Evolutionary conservation across 169 alveolate species (phyloP).

Genomic region (Babesia bigemina): DNA sequence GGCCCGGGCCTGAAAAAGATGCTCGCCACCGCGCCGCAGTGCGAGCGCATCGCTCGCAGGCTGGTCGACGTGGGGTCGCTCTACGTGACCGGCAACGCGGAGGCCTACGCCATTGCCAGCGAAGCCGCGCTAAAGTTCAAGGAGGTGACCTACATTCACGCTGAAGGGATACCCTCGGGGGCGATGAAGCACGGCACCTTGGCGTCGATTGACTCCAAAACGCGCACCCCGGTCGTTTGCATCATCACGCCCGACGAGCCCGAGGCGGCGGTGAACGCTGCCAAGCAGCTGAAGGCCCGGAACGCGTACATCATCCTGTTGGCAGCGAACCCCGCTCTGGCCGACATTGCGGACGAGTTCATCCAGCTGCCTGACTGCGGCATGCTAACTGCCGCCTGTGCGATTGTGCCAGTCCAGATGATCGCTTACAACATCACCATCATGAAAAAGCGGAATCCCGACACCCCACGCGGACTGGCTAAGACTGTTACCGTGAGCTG

Average conservation of each 20-base stretch:
- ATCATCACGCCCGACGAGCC: constrained; percentile 88
- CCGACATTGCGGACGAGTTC: constrained; percentile 81
- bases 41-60: constrained; percentile 25
- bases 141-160: constrained; percentile 93
- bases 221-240: constrained; percentile 86
- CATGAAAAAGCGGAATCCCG: constrained; percentile 80
- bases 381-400: constrained; percentile 82
- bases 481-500: constrained; percentile 80
- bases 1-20: constrained; percentile 51
- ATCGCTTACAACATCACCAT: constrained; percentile 83
- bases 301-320: constrained; percentile 91
- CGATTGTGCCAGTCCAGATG: constrained; percentile 84
- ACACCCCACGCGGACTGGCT: constrained; percentile 86
- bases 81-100: constrained; percentile 87
- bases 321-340: constrained; percentile 83
- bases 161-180: constrained; percentile 95
- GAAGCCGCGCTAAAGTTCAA: constrained; percentile 97
- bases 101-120: constrained; percentile 91
- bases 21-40: constrained; percentile 20
- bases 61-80: constrained; percentile 43
- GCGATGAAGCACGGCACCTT: constrained; percentile 95
- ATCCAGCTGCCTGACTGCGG: constrained; percentile 81
- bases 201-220: constrained; percentile 88
- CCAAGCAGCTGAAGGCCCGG: constrained; percentile 91
- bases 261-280: constrained; percentile 84